A percentile compares a stretch with the other conserved stretches of the same genome.
These are phyloP conservation scores for Candida tammaniensis DNA, from an alignment of 805 yeast species.

Conservation along the genomic window DNA sequence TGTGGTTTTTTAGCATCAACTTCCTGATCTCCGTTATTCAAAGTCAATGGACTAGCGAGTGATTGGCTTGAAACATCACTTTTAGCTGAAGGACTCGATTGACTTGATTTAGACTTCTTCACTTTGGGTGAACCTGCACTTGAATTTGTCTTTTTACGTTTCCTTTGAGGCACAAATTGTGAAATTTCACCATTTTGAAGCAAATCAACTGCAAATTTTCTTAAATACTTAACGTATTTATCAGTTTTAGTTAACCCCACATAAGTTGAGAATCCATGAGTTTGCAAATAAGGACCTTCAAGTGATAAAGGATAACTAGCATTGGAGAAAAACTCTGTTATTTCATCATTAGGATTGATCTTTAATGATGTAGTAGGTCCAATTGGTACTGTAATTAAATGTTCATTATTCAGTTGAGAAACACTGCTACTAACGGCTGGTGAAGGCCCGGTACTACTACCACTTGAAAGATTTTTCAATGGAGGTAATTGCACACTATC, in stretches of 20 bases:
- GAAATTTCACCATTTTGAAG: constrained; percentile 34
- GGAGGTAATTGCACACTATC: constrained; percentile 14
- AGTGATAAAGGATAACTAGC: constrained; percentile 34
- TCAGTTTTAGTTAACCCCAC: constrained; percentile 40
- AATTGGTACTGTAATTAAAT: constrained; percentile 27
- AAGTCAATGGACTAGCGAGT: constrained; percentile 4
- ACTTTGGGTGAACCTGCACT: constrained; percentile 13
- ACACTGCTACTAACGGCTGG: background rate
- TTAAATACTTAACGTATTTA: constrained; percentile 33
- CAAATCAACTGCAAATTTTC: constrained; percentile 32
- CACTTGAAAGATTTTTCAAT: constrained; percentile 5
- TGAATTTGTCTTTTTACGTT: constrained; percentile 7
- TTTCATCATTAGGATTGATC: constrained; percentile 31
- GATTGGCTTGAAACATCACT: constrained; percentile 4
- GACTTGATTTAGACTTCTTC: constrained; percentile 11
- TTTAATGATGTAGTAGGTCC: constrained; percentile 34
- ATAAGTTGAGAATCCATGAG: constrained; percentile 39
- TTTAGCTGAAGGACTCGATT: constrained; percentile 2
- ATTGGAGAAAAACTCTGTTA: constrained; percentile 26
- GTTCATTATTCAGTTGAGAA: constrained; percentile 2
- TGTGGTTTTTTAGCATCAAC: too few species aligned
- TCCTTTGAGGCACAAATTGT: constrained; percentile 19
- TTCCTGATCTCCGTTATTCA: constrained; percentile 1
- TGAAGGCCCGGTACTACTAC: background rate
- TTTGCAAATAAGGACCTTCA: constrained; percentile 39